Evolutionary conservation across 1,284 basidiomycete species (phyloP).

Genomic region (Peniophora sp.): DNA sequence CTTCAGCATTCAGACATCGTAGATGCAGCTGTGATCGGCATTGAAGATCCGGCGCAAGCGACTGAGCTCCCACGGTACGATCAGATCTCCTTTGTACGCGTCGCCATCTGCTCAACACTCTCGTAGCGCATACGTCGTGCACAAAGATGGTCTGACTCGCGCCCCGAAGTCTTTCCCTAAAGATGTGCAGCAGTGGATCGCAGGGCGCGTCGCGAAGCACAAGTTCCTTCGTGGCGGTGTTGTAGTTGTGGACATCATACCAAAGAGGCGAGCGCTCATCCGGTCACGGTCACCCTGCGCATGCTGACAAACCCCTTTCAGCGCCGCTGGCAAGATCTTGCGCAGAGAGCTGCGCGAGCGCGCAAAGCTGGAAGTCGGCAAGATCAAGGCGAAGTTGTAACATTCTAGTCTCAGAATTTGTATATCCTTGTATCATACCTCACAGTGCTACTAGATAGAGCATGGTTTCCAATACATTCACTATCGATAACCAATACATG

Average conservation of each 20-base stretch:
- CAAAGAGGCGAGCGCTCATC: constrained; percentile 48
- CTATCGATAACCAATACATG: not conserved
- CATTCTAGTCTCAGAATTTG: no score
- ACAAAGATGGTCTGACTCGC: constrained; percentile 26
- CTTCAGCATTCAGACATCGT: constrained; percentile 64
- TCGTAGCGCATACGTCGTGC: constrained; percentile 65
- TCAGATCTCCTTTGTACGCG: not conserved
- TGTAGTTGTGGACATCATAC: constrained; percentile 46
- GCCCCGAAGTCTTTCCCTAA: constrained; percentile 35
- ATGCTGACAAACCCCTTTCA: constrained; percentile 15
- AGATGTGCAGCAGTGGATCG: constrained; percentile 57
- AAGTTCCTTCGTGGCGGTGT: constrained; percentile 64
- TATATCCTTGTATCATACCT: no score
- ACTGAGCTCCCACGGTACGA: constrained; percentile 70
- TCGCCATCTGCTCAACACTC: not conserved
- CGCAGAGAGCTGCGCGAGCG: constrained; percentile 52
- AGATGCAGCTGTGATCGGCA: constrained; percentile 69
- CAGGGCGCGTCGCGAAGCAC: constrained; percentile 51
- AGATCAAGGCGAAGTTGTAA: constrained; percentile 11
- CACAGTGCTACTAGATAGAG: no score
- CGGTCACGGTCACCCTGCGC: not conserved
- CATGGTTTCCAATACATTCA: no score
- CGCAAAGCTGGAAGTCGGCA: constrained; percentile 18
- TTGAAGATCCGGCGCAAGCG: constrained; percentile 51
- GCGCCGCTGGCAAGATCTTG: constrained; percentile 68